Evolutionary conservation across 2,329 filamentous ascomycete genomes (phyloP), one percentile per base, ranked within the genome.

Genomic region (Diaporthe vaccinii): DNA sequence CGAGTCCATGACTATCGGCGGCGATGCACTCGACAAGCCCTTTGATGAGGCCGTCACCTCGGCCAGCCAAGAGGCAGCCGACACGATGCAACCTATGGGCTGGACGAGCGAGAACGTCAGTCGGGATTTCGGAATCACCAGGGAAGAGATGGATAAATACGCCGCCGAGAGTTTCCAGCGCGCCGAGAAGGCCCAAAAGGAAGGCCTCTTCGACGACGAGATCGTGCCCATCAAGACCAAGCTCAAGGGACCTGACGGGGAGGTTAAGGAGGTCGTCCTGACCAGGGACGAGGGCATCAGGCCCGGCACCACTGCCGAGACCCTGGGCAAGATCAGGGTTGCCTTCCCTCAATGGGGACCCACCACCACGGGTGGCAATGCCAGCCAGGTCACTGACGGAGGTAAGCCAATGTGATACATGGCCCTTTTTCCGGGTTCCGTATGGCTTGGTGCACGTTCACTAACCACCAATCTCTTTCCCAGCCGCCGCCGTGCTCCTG

Each of bases 61-160:
- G 79, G 86, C 89, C 81, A 93, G 90, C 86, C 93, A 95, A 83
- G 95, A 98, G 82, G 91, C 95, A 0, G 85, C 85, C 62, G 96
- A 98, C 86, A 97, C 95, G 89, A 91, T 96, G 91, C 91, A 95
- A 89, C 94, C 96, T 79, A 99, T 99, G 97, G 97, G 97, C 31
- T 97, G 98, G 91, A 99, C 97, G 3, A 96, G 93, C 76, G 97
- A 99, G 88, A 98, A 98, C 83, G 95, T 99, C 39, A 95, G 93
- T 80, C 91, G 91, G 67, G 97, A 98, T 86, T 98, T 98, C 84
- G 91, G 93, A 82, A 93, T 99, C 82, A 86, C 91, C 2, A 91
- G 97, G 76, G 92, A 96, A 82, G 86, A 87, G 83, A 94, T 98
- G 86, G 97, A 99, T 85, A 87, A 89, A 78, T 98, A 92, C 84